These are phyloP conservation scores for Phyllosticta citrichinensis DNA, from an alignment of 2,329 filamentous ascomycete species.

Conservation along the genomic window DNA sequence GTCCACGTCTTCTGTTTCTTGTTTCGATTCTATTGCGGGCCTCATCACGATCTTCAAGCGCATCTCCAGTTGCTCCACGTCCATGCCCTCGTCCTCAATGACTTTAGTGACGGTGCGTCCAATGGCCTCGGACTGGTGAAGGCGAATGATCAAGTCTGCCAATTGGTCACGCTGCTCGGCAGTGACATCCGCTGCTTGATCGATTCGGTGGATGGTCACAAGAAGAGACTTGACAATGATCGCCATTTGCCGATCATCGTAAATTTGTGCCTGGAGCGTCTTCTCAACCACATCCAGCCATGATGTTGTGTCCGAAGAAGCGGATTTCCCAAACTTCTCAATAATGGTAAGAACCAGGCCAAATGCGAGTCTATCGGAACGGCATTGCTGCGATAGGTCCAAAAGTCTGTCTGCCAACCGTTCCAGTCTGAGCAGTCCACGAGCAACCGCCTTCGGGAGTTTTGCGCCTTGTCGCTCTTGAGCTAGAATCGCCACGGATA, in stretches of 20 bases:
- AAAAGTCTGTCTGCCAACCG: slow-evolving; percentile 50
- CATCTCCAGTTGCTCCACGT: slow-evolving; percentile 66
- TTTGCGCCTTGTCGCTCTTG: slow-evolving; percentile 64
- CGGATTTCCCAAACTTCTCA: slow-evolving; percentile 5
- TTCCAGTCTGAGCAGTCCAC: slow-evolving; percentile 54
- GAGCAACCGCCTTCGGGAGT: slow-evolving; percentile 60
- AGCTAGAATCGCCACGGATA: slow-evolving; percentile 71
- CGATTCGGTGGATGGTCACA: slow-evolving; percentile 48
- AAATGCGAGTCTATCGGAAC: slow-evolving; percentile 61
- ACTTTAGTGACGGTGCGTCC: slow-evolving; percentile 55
- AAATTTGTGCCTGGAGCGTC: slow-evolving; percentile 49
- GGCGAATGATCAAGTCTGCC: slow-evolving; percentile 21
- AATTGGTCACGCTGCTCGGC: slow-evolving; percentile 29
- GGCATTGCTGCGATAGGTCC: slow-evolving; percentile 53
- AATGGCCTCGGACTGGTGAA: slow-evolving; percentile 21
- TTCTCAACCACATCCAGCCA: slow-evolving; percentile 42
- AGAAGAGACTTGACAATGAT: slow-evolving; percentile 58
- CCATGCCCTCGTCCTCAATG: slow-evolving; percentile 56
- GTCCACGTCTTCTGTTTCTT: slow-evolving; percentile 36
- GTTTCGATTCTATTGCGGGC: slow-evolving; percentile 28
- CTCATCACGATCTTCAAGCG: slow-evolving; percentile 58
- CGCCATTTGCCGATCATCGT: slow-evolving; percentile 54
- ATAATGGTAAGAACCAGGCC: slow-evolving; percentile 53
- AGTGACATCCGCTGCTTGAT: slow-evolving; percentile 44
- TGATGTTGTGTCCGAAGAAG: neutral